Evolutionary conservation across 2,329 filamentous ascomycete species (phyloP).

Genomic region (Penicillium digitatum): DNA sequence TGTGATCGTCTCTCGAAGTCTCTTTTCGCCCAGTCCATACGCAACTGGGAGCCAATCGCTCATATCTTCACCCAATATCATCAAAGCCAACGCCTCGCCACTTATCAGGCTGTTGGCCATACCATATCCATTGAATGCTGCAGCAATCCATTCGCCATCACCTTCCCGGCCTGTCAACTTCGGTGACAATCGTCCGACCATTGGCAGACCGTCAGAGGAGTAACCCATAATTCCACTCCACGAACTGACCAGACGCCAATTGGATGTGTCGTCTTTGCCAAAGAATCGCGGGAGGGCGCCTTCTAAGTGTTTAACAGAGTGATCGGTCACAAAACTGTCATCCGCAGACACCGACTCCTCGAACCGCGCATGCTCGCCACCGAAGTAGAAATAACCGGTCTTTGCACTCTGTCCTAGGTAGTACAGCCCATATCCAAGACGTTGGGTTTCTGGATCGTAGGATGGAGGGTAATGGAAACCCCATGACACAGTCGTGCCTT

Average conservation of each 20-base stretch:
- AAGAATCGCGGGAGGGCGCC: constrained; percentile 21
- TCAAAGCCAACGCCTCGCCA: constrained; percentile 27
- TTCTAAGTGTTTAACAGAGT: constrained; percentile 20
- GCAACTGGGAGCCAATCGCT: constrained; percentile 27
- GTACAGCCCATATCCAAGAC: constrained; percentile 22
- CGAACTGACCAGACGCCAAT: constrained; percentile 23
- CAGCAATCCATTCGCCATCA: constrained; percentile 50
- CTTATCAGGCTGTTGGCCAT: constrained; percentile 54
- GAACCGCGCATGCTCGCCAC: constrained; percentile 23
- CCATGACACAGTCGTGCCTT: constrained; percentile 27
- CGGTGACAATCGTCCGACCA: constrained; percentile 49
- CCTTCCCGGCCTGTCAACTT: constrained; percentile 34
- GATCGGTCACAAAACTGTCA: constrained; percentile 18
- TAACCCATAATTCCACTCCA: constrained; percentile 49
- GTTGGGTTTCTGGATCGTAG: constrained; percentile 17
- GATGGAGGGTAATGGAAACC: constrained; percentile 28
- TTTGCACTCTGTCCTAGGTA: constrained; percentile 27
- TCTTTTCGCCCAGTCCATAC: constrained; percentile 21
- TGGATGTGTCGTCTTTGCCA: constrained; percentile 1
- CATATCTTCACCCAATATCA: constrained; percentile 28
- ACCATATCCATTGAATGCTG: constrained; percentile 63
- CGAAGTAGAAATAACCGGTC: constrained; percentile 28
- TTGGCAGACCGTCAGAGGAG: constrained; percentile 48
- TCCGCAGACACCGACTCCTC: constrained; percentile 22
- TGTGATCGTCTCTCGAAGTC: constrained; percentile 16